These are phyloP conservation scores for Starmerella sirachaensis DNA, from an alignment of 805 yeast genomes.

Conservation along the genomic window DNA sequence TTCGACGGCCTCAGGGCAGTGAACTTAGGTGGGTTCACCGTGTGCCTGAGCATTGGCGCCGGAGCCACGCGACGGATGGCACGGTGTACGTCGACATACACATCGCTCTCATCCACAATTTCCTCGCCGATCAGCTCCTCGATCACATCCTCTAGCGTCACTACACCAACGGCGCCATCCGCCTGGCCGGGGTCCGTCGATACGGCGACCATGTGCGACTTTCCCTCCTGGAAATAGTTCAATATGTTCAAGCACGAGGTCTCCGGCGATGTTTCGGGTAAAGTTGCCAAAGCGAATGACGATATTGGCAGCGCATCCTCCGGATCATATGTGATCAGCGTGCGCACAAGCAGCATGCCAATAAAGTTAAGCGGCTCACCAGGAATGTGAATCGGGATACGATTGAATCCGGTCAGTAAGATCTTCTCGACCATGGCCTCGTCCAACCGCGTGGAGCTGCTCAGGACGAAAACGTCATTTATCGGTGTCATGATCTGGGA, in stretches of 20 bases:
- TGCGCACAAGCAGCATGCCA: constrained; percentile 89
- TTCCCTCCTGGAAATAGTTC: constrained; percentile 95
- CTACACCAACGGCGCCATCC: constrained; percentile 77
- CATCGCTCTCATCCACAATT: constrained; percentile 92
- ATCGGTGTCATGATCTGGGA: constrained; percentile 88
- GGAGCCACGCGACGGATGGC: constrained; percentile 50
- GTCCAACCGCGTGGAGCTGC: constrained; percentile 70
- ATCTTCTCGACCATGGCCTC: constrained; percentile 78
- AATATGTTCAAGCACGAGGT: constrained; percentile 89
- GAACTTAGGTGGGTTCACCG: constrained; percentile 5
- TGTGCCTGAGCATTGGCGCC: constrained; percentile 27
- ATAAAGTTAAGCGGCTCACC: constrained; percentile 80
- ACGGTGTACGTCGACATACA: constrained; percentile 78
- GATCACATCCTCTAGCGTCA: constrained; percentile 93
- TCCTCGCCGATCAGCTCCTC: constrained; percentile 97
- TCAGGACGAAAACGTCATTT: constrained; percentile 75
- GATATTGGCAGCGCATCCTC: constrained; percentile 90
- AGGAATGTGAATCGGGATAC: constrained; percentile 89
- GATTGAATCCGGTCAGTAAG: constrained; percentile 83
- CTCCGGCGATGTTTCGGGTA: constrained; percentile 85
- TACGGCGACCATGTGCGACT: constrained; percentile 92
- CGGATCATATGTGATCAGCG: constrained; percentile 88
- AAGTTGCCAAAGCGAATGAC: constrained; percentile 85
- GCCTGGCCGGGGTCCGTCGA: constrained; percentile 71
- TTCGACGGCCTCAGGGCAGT: constrained; percentile 29